These are phyloP conservation scores for Boletus pseudo-olivaceus DNA, from an alignment of 768 basidiomycete genomes.

Conservation along the genomic window DNA sequence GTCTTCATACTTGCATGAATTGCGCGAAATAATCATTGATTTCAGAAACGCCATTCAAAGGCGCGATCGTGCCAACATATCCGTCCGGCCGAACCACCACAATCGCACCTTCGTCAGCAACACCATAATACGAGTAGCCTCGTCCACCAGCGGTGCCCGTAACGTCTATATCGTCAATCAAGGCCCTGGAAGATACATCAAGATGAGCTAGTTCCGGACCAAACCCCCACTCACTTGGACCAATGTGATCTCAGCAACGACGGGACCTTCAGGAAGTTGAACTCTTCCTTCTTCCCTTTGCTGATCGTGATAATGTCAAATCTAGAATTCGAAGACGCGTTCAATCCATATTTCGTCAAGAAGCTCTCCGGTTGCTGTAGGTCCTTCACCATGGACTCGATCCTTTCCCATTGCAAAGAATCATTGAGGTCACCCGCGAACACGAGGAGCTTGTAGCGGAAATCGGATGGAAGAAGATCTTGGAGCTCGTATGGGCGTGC, in stretches of 20 bases:
- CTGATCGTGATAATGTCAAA: constrained; percentile 30
- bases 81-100: constrained; percentile 39
- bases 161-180: constrained; percentile 54
- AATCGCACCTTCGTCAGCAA: constrained; percentile 26
- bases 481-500: constrained; percentile 46
- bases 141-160: constrained; percentile 45
- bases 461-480: constrained; percentile 46
- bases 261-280: constrained; percentile 33
- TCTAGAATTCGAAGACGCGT: constrained; percentile 21
- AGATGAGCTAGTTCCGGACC: background rate
- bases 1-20: constrained; percentile 32
- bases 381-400: constrained; percentile 27
- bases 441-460: constrained; percentile 46
- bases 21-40: constrained; percentile 47
- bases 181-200: constrained; percentile 41
- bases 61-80: constrained; percentile 56
- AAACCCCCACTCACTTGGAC: constrained; percentile 35
- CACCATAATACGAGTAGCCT: constrained; percentile 55
- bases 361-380: constrained; percentile 27
- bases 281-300: constrained; percentile 32
- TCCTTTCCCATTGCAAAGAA: constrained; percentile 19
- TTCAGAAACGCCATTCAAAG: constrained; percentile 37
- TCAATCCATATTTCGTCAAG: constrained; percentile 23
- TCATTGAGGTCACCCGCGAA: constrained; percentile 38
- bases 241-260: constrained; percentile 36